A percentile compares a stretch with the other conserved stretches of the same genome.
Conservation (phyloP, 23 red algal genomes). For the Chondrus crispus region DNA sequence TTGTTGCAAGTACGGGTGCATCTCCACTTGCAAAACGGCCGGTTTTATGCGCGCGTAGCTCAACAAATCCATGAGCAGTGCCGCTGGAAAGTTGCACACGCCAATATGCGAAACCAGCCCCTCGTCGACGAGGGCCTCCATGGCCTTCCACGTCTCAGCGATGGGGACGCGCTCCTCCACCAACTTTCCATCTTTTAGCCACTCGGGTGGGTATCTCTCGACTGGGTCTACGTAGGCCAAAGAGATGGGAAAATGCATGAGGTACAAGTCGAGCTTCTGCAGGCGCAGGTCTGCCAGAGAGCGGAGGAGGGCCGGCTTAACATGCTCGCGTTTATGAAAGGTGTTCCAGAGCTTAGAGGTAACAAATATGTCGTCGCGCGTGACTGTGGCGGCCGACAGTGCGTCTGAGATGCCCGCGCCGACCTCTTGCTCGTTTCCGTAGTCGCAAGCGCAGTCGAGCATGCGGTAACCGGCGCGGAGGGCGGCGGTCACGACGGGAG, state of each 20-base stretch:
- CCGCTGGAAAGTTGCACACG: constrained; percentile 70
- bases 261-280: constrained; percentile 79
- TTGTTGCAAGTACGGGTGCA: constrained; percentile 70
- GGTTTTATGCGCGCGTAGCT: constrained; percentile 62
- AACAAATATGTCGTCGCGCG: constrained; percentile 64
- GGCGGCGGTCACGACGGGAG: constrained; percentile 32
- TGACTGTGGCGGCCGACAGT: constrained; percentile 10
- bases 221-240: constrained; percentile 32
- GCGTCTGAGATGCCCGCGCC: constrained; percentile 53
- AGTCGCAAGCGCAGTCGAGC: constrained; percentile 83
- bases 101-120: constrained; percentile 77
- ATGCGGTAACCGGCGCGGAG: constrained; percentile 67
- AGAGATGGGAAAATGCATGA: constrained; percentile 83
- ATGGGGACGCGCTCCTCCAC: constrained; percentile 44
- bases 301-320: constrained; percentile 62
- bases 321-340: constrained; percentile 69
- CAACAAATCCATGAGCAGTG: constrained; percentile 68
- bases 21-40: constrained; percentile 81
- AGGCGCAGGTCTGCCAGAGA: constrained; percentile 62
- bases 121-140: constrained; percentile 77
- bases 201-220: constrained; percentile 58
- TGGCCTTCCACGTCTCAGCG: constrained; percentile 74
- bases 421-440: constrained; percentile 83
- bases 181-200: constrained; percentile 54
- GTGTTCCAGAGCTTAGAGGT: constrained; percentile 93